Conservation (phyloP, 2,329 filamentous ascomycete species). For the Cyphellophora attinorum region DNA sequence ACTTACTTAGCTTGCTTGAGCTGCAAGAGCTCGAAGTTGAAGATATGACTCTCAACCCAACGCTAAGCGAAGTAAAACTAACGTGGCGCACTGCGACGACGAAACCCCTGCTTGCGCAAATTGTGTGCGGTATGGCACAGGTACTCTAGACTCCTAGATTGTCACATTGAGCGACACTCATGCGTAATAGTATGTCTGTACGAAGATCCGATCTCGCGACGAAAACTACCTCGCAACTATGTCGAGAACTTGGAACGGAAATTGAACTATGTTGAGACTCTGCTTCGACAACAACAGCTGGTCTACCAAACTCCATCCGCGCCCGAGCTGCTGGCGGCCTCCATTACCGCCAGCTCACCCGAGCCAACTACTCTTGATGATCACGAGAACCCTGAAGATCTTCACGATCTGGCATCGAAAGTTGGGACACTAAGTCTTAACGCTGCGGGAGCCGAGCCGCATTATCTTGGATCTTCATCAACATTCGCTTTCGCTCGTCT, state of each 20-base stretch:
- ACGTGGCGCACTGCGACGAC: background rate
- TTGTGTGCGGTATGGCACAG: background rate
- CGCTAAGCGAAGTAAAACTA: no score
- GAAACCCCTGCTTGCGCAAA: background rate
- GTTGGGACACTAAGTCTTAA: constrained; percentile 16
- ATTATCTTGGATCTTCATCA: constrained; percentile 22
- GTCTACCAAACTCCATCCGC: constrained; percentile 5
- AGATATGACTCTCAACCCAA: no score
- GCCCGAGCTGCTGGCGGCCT: no score
- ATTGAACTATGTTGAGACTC: constrained; percentile 18
- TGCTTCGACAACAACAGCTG: constrained; percentile 4
- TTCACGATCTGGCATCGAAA: constrained; percentile 12
- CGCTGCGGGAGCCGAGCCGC: constrained; percentile 16
- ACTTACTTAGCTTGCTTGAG: no score
- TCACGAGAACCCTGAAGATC: no score
- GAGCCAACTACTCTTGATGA: no score
- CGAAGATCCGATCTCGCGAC: constrained; percentile 21
- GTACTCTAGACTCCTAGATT: no score
- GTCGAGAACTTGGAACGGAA: constrained; percentile 21
- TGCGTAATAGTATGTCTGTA: constrained; percentile 6
- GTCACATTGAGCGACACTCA: no score
- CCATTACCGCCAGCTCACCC: no score
- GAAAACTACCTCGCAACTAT: constrained; percentile 23
- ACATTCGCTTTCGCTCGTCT: constrained; percentile 21
- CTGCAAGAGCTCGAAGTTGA: no score